Evolutionary conservation across 257 asterid genomes (phyloP), one percentile per base, ranked within the genome.

Genomic region (Salvia hispanica): DNA sequence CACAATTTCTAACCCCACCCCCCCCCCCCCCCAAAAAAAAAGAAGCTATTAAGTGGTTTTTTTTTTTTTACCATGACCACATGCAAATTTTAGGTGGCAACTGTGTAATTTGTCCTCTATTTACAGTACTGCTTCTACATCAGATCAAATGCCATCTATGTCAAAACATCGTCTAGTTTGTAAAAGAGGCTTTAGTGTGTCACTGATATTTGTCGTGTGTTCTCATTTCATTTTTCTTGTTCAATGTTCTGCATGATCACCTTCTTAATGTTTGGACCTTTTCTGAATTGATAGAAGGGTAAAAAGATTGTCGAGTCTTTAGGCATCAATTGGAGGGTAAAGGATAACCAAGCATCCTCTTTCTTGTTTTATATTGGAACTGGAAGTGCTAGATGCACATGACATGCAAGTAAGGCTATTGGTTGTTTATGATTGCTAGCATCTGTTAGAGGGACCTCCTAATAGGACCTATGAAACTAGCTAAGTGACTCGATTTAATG

Each of bases 401-500:
- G 45, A 40, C 45, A 40, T 40, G 45, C 45, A 40, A 40, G 45
- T 39, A 39, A 39, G 45, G 3, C 45, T 40, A 12, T 21, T 53
- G 2, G 7, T 7, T 51, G 25, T 8, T 37, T 46, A 43, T 50
- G 51, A 43, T 64, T 13, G 33, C 34, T 44, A 28, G 45, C 7
- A 18, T 36, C 45, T 72, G 40, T 55, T 44, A 33, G 9, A 15
- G 12, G 2, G 45, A 40, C 45, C 45, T 40, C 11, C 45, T 7
- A 40, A 40, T 7, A 36, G 42, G 67, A 47, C 14, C 47, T 69
- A 66, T 15, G 34, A 46, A 37, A 47, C 51, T 55, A 73, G 39
- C 12, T 31, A 13, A 36, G 16, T 47, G 60, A 47, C 11, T 39
- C 43, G 0, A 7, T 14, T 13, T 52, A 57, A 37, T 40, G 45